Conservation (phyloP, 1,284 basidiomycete species). For the Moesziomyces sp. region DNA sequence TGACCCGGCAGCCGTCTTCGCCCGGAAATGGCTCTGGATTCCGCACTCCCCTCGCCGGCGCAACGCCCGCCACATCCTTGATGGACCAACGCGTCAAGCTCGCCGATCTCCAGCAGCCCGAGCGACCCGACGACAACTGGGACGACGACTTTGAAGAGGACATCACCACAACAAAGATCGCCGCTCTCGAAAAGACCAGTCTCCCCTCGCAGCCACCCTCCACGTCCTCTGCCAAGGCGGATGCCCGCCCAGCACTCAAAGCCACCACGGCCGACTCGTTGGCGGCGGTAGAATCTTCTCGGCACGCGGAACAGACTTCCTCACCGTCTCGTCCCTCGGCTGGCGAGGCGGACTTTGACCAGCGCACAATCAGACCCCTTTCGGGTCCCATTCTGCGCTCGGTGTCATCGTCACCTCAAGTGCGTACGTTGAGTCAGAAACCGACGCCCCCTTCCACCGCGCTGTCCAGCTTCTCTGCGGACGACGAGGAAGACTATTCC, state of each 20-base stretch:
- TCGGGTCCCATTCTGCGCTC: conserved; percentile 24
- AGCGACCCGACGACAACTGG: conserved; percentile 86
- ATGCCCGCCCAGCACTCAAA: neutral
- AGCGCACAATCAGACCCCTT: conserved; percentile 69
- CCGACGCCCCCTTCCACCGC: conserved; percentile 3
- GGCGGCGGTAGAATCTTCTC: neutral
- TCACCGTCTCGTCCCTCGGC: conserved; percentile 19
- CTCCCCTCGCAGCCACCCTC: conserved; percentile 8
- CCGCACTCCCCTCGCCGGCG: conserved; percentile 43
- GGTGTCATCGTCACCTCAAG: conserved; percentile 35
- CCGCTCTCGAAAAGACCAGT: conserved; percentile 71
- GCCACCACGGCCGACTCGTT: neutral
- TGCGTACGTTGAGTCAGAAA: conserved; percentile 8
- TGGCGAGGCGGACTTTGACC: conserved; percentile 49
- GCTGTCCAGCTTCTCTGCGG: conserved; percentile 22
- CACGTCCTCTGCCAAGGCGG: neutral
- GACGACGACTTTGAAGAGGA: conserved; percentile 97
- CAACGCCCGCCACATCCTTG: conserved; percentile 49
- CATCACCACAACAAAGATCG: conserved; percentile 84
- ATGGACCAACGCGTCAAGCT: conserved; percentile 53
- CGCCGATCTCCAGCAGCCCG: conserved; percentile 72
- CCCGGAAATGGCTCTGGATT: conserved; percentile 23
- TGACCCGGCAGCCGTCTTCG: conserved; percentile 16
- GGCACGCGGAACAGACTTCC: neutral
- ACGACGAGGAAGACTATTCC: conserved; percentile 71